Evolutionary conservation across 192 early-diverging fungal genomes (phyloP).

Genomic region (Coemansia sp.): DNA sequence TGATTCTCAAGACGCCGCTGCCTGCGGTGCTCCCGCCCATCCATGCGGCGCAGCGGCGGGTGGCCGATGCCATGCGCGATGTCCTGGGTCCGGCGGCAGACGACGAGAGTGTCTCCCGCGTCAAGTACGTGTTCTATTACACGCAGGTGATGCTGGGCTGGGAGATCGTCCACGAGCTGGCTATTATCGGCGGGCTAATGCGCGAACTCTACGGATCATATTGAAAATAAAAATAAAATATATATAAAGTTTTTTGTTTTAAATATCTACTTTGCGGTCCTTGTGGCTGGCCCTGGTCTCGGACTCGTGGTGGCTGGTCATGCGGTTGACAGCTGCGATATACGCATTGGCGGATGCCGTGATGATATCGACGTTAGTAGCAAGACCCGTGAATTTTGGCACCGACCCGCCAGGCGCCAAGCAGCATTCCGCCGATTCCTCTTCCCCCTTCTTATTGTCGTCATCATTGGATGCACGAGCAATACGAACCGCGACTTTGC

Average conservation of each 20-base stretch:
- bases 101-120: constrained; percentile 5
- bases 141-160: constrained; percentile 78
- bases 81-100: constrained; percentile 17
- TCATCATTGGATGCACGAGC: constrained; percentile 66
- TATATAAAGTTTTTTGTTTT: too few species aligned
- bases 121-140: constrained; percentile 78
- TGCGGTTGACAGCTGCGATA: constrained; percentile 80
- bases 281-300: constrained; percentile 40
- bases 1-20: constrained; percentile 80
- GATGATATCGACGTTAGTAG: constrained; percentile 86
- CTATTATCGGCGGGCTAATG: constrained; percentile 50
- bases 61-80: constrained; percentile 65
- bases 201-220: constrained; percentile 57
- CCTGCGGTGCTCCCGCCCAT: constrained; percentile 80
- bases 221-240: constrained; percentile 5
- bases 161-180: constrained; percentile 80
- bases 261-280: constrained; percentile 52
- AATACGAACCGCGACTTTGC: constrained; percentile 82
- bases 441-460: constrained; percentile 51
- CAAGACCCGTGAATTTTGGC: constrained; percentile 71
- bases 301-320: constrained; percentile 32
- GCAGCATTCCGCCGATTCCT: too few species aligned
- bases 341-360: constrained; percentile 88
- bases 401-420: constrained; percentile 26
- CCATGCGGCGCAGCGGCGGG: constrained; percentile 59